phyloP scores from a whole-genome alignment of 2,329 filamentous ascomycete species.

The Thielaviopsis ethacetica region DNA sequence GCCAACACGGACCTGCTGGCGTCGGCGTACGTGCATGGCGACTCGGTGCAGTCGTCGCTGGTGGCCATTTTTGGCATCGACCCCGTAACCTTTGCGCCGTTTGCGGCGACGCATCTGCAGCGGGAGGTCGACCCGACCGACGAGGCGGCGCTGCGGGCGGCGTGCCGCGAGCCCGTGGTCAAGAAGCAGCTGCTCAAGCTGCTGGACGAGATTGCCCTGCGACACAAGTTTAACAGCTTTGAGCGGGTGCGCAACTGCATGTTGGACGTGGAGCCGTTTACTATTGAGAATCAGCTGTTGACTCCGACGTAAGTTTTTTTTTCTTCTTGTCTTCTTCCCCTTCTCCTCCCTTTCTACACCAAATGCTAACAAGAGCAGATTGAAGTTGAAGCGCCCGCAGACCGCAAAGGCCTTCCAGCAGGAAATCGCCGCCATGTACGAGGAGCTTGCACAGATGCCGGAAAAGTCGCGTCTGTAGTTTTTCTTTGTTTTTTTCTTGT shows the following conservation, averaged over 20 bases:
- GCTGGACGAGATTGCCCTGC: constrained; percentile 60
- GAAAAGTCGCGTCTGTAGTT: constrained; percentile 7
- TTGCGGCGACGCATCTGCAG: constrained; percentile 61
- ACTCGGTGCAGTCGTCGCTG: constrained; percentile 62
- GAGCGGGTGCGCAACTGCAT: constrained; percentile 64
- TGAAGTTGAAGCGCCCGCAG: constrained; percentile 45
- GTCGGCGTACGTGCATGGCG: constrained; percentile 81
- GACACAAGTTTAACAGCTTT: constrained; percentile 81
- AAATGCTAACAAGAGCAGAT: constrained; percentile 20
- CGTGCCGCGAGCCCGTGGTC: constrained; percentile 52
- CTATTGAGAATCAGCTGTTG: constrained; percentile 77
- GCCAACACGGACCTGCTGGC: constrained; percentile 63
- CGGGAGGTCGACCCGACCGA: constrained; percentile 49
- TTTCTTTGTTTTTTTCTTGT: neutral
- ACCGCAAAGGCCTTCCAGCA: constrained; percentile 33
- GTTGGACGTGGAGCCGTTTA: constrained; percentile 77
- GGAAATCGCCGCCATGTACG: constrained; percentile 41
- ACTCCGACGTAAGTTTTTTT: constrained; percentile 61
- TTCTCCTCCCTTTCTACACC: constrained; percentile 12
- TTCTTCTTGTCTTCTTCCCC: neutral
- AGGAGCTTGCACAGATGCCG: constrained; percentile 26
- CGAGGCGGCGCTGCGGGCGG: constrained; percentile 47
- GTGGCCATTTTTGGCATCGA: constrained; percentile 82
- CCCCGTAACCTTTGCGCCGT: constrained; percentile 66
- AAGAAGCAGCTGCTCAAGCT: constrained; percentile 60